phyloP scores from a whole-genome alignment of 202 grass and related monocot species.

The Panicum virgatum region DNA sequence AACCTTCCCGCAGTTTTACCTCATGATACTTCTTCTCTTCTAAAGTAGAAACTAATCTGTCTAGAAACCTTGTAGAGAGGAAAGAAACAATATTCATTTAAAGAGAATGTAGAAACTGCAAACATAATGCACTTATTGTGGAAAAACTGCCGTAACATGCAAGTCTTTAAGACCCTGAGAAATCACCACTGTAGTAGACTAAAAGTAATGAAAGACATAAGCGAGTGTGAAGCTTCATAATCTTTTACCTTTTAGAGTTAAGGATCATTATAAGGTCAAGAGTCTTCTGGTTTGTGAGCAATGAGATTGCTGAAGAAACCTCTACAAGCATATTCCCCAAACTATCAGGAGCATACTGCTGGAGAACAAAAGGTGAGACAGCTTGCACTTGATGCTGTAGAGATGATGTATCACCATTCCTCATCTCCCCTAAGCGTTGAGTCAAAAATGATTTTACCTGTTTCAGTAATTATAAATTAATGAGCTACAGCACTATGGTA shows the following conservation, averaged over 20 bases:
- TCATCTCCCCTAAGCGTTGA: constrained; percentile 70
- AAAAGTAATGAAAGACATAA: constrained; percentile 1
- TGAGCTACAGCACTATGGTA: background rate
- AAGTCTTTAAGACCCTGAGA: background rate
- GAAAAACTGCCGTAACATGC: background rate
- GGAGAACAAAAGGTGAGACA: constrained; percentile 87
- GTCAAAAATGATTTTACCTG: constrained; percentile 92
- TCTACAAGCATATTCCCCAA: constrained; percentile 67
- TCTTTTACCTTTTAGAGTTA: constrained; percentile 84
- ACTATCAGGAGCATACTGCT: constrained; percentile 78
- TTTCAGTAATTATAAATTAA: constrained; percentile 36
- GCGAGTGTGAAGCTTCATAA: background rate
- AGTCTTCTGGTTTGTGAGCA: constrained; percentile 90
- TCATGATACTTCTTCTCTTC: constrained; percentile 98
- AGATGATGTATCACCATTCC: constrained; percentile 75
- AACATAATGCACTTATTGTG: constrained; percentile 14
- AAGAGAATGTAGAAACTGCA: background rate
- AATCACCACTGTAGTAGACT: background rate
- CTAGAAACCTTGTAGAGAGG: constrained; percentile 66
- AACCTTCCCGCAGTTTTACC: constrained; percentile 71
- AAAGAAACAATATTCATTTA: constrained; percentile 26
- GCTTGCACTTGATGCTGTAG: constrained; percentile 97
- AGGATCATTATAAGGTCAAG: constrained; percentile 98
- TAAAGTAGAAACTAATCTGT: constrained; percentile 74
- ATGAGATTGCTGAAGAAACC: constrained; percentile 71